A percentile compares a stretch with the other conserved stretches of the same genome.
Conservation (phyloP, 257 asterid genomes). For the Petrea volubilis region DNA sequence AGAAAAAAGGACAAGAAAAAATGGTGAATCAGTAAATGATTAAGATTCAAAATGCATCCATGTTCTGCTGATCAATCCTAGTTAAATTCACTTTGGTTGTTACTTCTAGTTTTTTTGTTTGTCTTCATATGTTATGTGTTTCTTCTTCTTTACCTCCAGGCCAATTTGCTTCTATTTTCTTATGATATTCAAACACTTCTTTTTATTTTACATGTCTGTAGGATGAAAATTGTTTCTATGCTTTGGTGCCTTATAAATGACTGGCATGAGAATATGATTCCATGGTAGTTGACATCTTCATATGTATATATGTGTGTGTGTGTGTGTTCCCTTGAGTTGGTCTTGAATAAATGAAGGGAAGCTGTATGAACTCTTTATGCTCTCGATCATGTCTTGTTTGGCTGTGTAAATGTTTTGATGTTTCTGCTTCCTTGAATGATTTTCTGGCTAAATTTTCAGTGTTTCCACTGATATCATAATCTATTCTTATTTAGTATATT, state of each 20-base stretch:
- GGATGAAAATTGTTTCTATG: not conserved
- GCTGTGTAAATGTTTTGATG: not conserved
- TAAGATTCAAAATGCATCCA: constrained; percentile 17
- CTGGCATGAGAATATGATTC: not conserved
- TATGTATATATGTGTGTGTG: not conserved
- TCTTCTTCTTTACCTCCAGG: not conserved
- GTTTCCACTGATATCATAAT: not conserved
- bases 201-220: not conserved
- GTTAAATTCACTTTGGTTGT: not conserved
- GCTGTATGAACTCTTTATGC: not conserved
- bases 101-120: not conserved
- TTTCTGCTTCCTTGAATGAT: not conserved
- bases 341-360: not conserved
- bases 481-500: not conserved
- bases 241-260: not conserved
- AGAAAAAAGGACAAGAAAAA: too few relatives aligned
- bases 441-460: constrained; percentile 1
- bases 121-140: not conserved
- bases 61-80: constrained; percentile 17
- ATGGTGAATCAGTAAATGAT: constrained; percentile 9
- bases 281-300: not conserved
- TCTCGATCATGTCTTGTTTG: constrained; percentile 9
- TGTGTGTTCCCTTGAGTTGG: not conserved
- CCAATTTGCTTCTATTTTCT: not conserved
- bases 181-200: not conserved